These are phyloP conservation scores for Diaporthe aspalathi DNA, from an alignment of 2,329 filamentous ascomycete genomes.

Conservation along the genomic window DNA sequence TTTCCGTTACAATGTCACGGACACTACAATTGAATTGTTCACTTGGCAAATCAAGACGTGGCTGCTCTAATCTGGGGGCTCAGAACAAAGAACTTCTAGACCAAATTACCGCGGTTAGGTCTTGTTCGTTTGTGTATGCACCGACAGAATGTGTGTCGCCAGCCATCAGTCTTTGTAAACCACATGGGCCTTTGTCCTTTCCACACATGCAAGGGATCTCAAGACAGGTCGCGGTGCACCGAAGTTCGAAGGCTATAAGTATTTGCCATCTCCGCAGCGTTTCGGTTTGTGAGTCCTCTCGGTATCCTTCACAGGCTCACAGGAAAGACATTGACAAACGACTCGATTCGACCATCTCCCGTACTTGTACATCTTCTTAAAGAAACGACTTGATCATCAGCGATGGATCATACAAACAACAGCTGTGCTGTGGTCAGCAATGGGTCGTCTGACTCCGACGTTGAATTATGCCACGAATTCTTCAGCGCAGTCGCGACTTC, in stretches of 20 bases:
- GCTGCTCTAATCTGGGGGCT: neutral
- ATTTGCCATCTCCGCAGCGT: neutral
- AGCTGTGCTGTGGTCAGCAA: neutral
- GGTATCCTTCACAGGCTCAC: neutral
- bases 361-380: neutral
- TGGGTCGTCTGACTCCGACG: neutral
- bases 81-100: neutral
- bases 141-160: neutral
- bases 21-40: neutral
- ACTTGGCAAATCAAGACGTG: neutral
- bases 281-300: neutral
- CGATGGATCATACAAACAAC: neutral
- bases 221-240: neutral
- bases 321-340: neutral
- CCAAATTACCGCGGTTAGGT: fast-evolving
- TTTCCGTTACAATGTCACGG: neutral
- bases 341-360: neutral
- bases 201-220: neutral
- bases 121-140: neutral
- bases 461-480: slow-evolving; percentile 13
- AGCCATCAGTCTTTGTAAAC: neutral
- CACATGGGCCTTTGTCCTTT: neutral
- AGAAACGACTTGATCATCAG: neutral
- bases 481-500: neutral
- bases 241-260: neutral